These are phyloP conservation scores for Zygoascus biomembranicola DNA, from an alignment of 805 yeast genomes.

Conservation along the genomic window DNA sequence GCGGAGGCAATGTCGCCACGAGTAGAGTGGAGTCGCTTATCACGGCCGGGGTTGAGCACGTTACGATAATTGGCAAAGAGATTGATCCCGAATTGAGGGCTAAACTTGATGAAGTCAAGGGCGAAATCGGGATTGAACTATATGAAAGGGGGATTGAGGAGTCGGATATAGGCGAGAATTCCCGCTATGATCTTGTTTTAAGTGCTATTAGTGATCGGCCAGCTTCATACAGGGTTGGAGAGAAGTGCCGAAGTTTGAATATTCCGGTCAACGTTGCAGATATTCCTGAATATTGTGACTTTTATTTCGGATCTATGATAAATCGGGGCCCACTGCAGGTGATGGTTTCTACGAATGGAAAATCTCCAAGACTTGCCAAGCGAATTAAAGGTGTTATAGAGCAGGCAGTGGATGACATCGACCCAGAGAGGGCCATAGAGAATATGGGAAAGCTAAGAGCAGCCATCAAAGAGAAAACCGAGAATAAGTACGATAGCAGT, in stretches of 20 bases:
- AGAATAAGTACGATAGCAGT: constrained; percentile 37
- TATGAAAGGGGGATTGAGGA: constrained; percentile 9
- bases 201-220: constrained; percentile 52
- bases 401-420: constrained; percentile 32
- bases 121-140: background rate
- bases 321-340: constrained; percentile 66
- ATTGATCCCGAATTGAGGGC: constrained; percentile 29
- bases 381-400: constrained; percentile 50
- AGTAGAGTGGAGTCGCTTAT: constrained; percentile 59
- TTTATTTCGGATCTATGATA: constrained; percentile 74
- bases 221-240: constrained; percentile 49
- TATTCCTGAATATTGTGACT: constrained; percentile 76
- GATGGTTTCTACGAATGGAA: constrained; percentile 78
- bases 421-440: constrained; percentile 47
- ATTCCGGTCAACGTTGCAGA: constrained; percentile 73
- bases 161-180: constrained; percentile 16
- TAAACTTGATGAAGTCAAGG: constrained; percentile 39
- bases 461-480: constrained; percentile 37
- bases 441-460: constrained; percentile 52
- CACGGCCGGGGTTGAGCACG: constrained; percentile 53
- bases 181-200: constrained; percentile 51
- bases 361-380: constrained; percentile 67
- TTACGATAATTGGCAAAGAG: constrained; percentile 53
- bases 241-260: constrained; percentile 36
- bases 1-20: constrained; percentile 62